A percentile compares a stretch with the other conserved stretches of the same genome.
phyloP scores from a whole-genome alignment of 495 filamentous ascomycete species.

The Darksidea phi region DNA sequence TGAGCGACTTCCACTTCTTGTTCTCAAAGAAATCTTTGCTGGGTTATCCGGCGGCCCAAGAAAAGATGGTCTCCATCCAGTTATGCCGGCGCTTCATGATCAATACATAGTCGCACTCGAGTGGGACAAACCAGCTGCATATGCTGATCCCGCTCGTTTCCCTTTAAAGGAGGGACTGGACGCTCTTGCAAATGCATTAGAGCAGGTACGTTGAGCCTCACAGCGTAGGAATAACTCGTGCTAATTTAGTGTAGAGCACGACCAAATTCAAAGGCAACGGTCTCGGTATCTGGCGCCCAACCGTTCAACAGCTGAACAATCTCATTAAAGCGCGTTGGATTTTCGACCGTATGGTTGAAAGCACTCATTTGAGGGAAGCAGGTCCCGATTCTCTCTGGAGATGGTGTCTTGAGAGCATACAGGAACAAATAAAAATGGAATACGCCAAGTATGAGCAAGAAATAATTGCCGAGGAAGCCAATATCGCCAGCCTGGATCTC shows the following conservation, averaged over 20 bases:
- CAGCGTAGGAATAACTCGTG: too few relatives aligned
- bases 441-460: conserved; percentile 1
- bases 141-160: not conserved
- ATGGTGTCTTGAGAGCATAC: conserved; percentile 1
- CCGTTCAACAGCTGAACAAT: conserved; percentile 1
- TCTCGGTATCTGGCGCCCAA: not conserved
- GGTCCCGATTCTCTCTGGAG: conserved; percentile 2
- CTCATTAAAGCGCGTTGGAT: conserved; percentile 1
- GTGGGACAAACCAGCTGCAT: not conserved
- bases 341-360: not conserved
- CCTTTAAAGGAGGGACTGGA: not conserved
- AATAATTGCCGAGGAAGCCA: not conserved
- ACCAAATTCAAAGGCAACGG: not conserved
- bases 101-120: not conserved
- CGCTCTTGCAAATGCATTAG: not conserved
- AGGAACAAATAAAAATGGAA: conserved; percentile 1
- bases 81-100: conserved; percentile 1
- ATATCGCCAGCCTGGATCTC: not conserved
- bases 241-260: not conserved
- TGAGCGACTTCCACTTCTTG: not conserved
- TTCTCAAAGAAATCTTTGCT: not conserved
- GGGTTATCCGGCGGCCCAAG: not conserved
- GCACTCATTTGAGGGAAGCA: not conserved
- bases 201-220: not conserved
- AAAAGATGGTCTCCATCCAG: not conserved